A percentile compares a stretch with the other conserved stretches of the same genome.
These are phyloP conservation scores for Nephelium lappaceum DNA, from an alignment of 345 rosid species.

Conservation along the genomic window DNA sequence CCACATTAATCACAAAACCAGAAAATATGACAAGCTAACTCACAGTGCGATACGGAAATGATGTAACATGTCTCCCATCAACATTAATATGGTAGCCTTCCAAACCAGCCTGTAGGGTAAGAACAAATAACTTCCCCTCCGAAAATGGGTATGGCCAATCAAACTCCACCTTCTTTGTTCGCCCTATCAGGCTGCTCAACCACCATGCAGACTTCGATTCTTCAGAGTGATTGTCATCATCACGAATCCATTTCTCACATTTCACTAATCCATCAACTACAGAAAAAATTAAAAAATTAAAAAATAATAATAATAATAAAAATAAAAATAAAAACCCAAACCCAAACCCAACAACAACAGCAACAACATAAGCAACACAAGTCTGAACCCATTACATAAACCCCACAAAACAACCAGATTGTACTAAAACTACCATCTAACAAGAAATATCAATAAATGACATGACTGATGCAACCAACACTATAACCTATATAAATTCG, in stretches of 20 bases:
- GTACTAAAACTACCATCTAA: neutral
- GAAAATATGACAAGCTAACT: conserved; percentile 32
- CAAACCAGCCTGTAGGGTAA: conserved; percentile 85
- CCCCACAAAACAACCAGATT: neutral
- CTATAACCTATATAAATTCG: neutral
- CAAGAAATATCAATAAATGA: neutral
- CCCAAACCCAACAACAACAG: no score
- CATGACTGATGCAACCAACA: neutral
- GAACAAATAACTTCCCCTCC: conserved; percentile 80
- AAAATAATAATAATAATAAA: no score
- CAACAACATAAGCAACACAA: conserved; percentile 10
- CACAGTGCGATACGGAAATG: conserved; percentile 95
- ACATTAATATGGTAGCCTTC: conserved; percentile 91
- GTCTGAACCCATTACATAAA: conserved; percentile 4
- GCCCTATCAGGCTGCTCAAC: conserved; percentile 77
- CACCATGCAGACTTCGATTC: conserved; percentile 91
- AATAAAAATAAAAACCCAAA: no score
- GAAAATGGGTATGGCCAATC: conserved; percentile 95
- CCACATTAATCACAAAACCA: conserved; percentile 19
- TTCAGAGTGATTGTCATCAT: conserved; percentile 71
- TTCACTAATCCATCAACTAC: conserved; percentile 82
- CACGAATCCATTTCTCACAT: conserved; percentile 98
- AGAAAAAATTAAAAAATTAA: no score
- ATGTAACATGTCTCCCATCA: conserved; percentile 86
- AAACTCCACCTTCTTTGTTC: conserved; percentile 68